Percentiles rank a stretch among this genome's conserved stretches.
phyloP scores from a whole-genome alignment of 2,329 filamentous ascomycete genomes.

The Ceratocystis lukuohia region DNA sequence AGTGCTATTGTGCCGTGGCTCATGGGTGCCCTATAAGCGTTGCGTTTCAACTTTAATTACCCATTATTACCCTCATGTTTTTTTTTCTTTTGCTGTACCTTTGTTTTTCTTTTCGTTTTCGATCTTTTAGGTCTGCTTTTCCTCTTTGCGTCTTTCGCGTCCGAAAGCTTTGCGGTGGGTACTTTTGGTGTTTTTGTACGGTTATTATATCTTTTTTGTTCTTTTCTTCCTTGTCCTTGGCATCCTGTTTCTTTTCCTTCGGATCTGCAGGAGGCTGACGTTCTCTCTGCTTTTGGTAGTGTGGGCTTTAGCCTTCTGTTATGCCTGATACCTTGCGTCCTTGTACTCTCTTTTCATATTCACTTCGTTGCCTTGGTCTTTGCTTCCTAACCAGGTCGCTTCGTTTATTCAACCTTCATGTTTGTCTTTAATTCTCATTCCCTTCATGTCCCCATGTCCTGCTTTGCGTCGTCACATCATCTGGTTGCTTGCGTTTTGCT shows the following conservation, averaged over 20 bases:
- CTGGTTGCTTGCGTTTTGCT: constrained; percentile 4
- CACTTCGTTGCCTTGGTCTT: constrained; percentile 1
- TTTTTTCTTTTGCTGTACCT: constrained; percentile 10
- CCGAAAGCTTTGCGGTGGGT: constrained; percentile 14
- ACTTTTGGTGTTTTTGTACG: constrained; percentile 12
- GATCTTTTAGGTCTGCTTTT: constrained; percentile 12
- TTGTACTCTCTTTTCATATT: constrained; percentile 3
- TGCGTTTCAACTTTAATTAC: constrained; percentile 1
- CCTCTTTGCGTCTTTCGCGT: constrained; percentile 14
- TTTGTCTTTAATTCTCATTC: constrained; percentile 17
- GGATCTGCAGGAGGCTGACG: not conserved
- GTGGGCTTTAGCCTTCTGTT: not conserved
- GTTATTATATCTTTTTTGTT: constrained; percentile 10
- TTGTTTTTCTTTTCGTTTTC: constrained; percentile 10
- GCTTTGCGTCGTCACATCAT: constrained; percentile 14
- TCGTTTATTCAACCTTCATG: constrained; percentile 11
- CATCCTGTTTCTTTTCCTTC: not conserved
- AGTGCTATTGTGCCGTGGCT: constrained; percentile 40
- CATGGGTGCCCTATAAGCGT: constrained; percentile 36
- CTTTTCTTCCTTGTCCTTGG: not conserved
- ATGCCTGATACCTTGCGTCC: constrained; percentile 21
- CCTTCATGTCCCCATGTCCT: constrained; percentile 19
- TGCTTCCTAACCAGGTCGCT: not conserved
- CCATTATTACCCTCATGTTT: constrained; percentile 5
- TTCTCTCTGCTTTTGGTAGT: constrained; percentile 10